Base-by-base conservation (phyloP, 2,329 filamentous ascomycete genomes). In the Bipolaris gigantea region DNA sequence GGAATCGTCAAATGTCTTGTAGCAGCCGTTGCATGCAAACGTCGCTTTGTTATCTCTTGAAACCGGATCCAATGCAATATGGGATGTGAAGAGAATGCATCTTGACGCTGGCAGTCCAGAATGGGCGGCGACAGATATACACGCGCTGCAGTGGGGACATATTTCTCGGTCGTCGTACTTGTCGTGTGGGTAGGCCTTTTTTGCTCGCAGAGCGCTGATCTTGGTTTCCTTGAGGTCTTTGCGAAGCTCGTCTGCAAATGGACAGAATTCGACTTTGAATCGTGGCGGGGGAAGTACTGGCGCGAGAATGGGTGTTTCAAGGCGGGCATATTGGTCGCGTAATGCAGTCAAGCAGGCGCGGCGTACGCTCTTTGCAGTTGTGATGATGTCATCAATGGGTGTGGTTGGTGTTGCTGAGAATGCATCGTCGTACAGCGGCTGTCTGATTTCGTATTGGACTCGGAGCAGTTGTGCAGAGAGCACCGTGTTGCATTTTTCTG, bases 11-110 rank as follows among this genome's bases (percentile, higher is more conserved):
- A 73, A 72, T 1, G 58, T 65, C 48, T 73, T 73, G 62, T 73
- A 71, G 53, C 71, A 73, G 54, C 69, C 66, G 13, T 62, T 67
- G 50, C 71, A 73, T 0, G 71, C 70, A 40, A 69, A 73, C 7
- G 55, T 69, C 4, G 71, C 65, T 48, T 52, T 53, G n/a, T 65
- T 55, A 16, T 63, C 58, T 0, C 42, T 4, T 9, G 39, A 40
- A 8, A 23, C 43, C 8, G 46, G 33, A 43, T 48, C 51, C 18
- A 52, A 46, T 18, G 57, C 58, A 36, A 62, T 57, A 43, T 73
- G 71, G 3, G 66, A 71, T 19, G 63, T 59, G 55, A 73, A 73
- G 1, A 73, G 64, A 25, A 72, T 63, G 40, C 59, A 63, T 32
- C 69, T 58, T 36, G 67, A 68, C 4, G 66, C 57, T 0, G 69